Base-by-base conservation (phyloP, 208 protist genomes). In the Acanthamoeba lenticulata region DNA sequence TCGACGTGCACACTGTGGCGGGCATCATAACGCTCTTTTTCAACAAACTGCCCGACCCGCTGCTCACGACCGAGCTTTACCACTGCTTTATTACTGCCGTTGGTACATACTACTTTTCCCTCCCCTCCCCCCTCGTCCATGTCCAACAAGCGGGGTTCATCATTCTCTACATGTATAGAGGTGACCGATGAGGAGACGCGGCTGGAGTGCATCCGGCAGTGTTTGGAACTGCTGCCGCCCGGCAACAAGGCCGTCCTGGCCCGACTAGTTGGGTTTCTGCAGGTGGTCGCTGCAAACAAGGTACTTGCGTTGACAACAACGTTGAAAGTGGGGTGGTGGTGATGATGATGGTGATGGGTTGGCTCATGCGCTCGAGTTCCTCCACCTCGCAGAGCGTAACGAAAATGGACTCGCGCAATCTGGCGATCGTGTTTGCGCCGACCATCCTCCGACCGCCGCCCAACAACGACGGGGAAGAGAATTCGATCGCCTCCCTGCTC, bases 361-460 rank as follows among this genome's bases (percentile, higher is more conserved):
- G 21, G 57, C 57, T 65, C 57, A n/a, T n/a, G n/a, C n/a, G 19
- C 57, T 65, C 57, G 24, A 65, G 24, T 65, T 19, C 19, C 57
- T 65, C 57, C 24, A n/a, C 24, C n/a, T 79, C 36, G 32, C 44
- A 89, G 79, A 36, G 1, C 36, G 32, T 77, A 1, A 92, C 86
- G 5, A 92, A 92, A 38, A 92, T 92, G 86, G 86, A 92, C 27
- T 92, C 57, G 19, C 55, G 55, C 38, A 92, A 92, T 29, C 86
- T 92, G 49, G 86, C 86, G 27, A 92, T 92, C 27, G 86, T 92
- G 1, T 92, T 92, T 42, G 86, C 86, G 2, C 86, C 86, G 6
- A 92, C 86, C 29, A 74, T 92, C 55, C 86, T 92, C 29, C 86
- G 86, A 13, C 57, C 55, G 19, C 86, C 86, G 15, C 52, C 45